phyloP scores from a whole-genome alignment of 2,329 filamentous ascomycete genomes.

The Davidsoniella eucalypti region DNA sequence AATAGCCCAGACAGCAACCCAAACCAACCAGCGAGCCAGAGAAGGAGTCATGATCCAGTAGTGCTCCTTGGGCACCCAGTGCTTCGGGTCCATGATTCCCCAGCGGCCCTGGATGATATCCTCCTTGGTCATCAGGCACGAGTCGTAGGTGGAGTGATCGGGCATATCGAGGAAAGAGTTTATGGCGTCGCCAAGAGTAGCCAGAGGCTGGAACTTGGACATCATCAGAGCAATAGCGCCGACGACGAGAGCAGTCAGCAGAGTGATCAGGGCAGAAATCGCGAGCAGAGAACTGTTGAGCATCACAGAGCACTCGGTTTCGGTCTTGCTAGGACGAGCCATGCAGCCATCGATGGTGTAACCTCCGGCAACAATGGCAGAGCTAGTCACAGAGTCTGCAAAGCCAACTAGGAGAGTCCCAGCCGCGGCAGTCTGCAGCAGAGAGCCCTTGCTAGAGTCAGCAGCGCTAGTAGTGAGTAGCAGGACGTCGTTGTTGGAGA shows the following conservation, averaged over 20 bases:
- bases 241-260: conserved; percentile 18
- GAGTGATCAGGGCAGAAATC: conserved; percentile 25
- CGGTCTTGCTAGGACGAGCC: conserved; percentile 15
- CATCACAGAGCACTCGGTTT: conserved; percentile 24
- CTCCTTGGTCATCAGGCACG: conserved; percentile 30
- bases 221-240: conserved; percentile 25
- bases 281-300: conserved; percentile 29
- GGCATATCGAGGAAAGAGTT: conserved; percentile 31
- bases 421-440: conserved; percentile 20
- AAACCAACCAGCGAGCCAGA: conserved; percentile 26
- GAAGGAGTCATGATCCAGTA: conserved; percentile 31
- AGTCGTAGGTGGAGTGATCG: conserved; percentile 26
- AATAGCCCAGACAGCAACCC: conserved; percentile 23
- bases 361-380: background rate
- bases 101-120: conserved; percentile 29
- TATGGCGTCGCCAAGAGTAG: conserved; percentile 35
- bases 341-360: conserved; percentile 19
- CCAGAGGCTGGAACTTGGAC: conserved; percentile 26
- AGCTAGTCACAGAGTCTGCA: conserved; percentile 2
- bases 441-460: conserved; percentile 14
- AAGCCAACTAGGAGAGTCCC: conserved; percentile 15
- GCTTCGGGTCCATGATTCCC: conserved; percentile 26
- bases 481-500: conserved; percentile 20
- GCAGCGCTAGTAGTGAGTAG: conserved; percentile 20
- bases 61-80: conserved; percentile 25